These are phyloP conservation scores for Diatrype stigma DNA, from an alignment of 2,329 filamentous ascomycete genomes.

Conservation along the genomic window DNA sequence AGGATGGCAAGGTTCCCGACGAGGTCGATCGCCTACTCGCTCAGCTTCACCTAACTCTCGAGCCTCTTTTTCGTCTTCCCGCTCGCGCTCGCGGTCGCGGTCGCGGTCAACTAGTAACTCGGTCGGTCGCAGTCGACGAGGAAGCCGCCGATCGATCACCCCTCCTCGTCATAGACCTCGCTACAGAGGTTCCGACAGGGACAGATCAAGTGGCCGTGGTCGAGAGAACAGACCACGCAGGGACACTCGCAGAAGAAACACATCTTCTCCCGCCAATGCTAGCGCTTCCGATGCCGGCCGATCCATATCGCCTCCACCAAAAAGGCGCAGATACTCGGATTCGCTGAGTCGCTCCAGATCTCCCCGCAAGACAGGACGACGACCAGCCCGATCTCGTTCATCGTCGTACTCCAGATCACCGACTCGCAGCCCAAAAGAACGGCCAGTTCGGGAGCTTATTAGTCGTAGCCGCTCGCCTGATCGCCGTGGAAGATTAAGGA, in stretches of 20 bases:
- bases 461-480: slow-evolving; percentile 33
- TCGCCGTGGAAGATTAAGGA: slow-evolving; percentile 29
- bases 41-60: slow-evolving; percentile 33
- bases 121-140: slow-evolving; percentile 20
- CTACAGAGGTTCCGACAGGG: slow-evolving; percentile 18
- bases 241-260: slow-evolving; percentile 22
- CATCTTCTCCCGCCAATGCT: slow-evolving; percentile 22
- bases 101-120: slow-evolving; percentile 23
- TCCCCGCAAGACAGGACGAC: slow-evolving; percentile 35
- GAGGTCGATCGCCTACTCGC: slow-evolving; percentile 39
- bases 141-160: slow-evolving; percentile 21
- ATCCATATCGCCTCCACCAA: slow-evolving; percentile 39
- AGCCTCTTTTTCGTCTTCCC: slow-evolving; percentile 22
- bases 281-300: slow-evolving; percentile 23
- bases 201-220: slow-evolving; percentile 24
- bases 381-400: slow-evolving; percentile 33
- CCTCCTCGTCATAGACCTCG: slow-evolving; percentile 24
- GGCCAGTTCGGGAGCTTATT: slow-evolving; percentile 30
- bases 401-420: slow-evolving; percentile 35
- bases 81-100: slow-evolving; percentile 23
- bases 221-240: slow-evolving; percentile 20
- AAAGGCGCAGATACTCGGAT: slow-evolving; percentile 47
- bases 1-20: slow-evolving; percentile 34
- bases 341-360: slow-evolving; percentile 44
- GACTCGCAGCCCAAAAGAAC: slow-evolving; percentile 29